These are phyloP conservation scores for Ettlia oleoabundans DNA, from an alignment of 139 green algal genomes.

Conservation along the genomic window DNA sequence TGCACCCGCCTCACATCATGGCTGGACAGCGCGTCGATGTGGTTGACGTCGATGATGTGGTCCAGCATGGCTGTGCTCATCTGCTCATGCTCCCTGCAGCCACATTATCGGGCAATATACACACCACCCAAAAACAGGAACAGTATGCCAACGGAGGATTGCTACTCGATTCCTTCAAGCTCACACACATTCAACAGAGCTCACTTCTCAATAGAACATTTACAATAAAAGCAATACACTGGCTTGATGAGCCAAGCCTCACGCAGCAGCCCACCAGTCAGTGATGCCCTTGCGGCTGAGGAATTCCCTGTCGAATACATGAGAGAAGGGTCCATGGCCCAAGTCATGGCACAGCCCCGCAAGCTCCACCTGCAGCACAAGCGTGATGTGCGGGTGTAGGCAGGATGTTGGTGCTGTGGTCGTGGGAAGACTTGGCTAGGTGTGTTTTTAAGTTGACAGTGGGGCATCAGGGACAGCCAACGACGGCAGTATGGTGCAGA, in stretches of 20 bases:
- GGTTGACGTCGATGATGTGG: conserved; percentile 50
- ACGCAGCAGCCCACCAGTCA: conserved; percentile 41
- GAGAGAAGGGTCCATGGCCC: conserved; percentile 92
- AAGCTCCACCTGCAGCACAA: neutral
- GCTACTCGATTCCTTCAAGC: no score
- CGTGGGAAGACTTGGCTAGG: no score
- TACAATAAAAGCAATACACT: no score
- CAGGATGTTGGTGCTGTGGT: neutral
- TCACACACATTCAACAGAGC: no score
- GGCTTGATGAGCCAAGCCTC: no score
- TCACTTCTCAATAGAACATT: no score
- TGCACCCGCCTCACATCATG: neutral
- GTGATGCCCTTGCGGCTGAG: conserved; percentile 59
- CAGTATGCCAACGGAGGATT: no score
- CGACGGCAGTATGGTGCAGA: no score
- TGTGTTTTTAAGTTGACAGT: neutral
- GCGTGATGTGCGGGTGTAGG: neutral
- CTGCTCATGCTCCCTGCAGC: conserved; percentile 73
- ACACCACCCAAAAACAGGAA: neutral
- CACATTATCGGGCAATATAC: neutral
- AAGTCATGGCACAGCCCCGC: conserved; percentile 93
- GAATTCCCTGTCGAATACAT: conserved; percentile 89
- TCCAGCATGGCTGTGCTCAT: conserved; percentile 75
- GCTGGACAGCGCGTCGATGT: conserved; percentile 10
- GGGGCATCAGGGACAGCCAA: no score